phyloP scores from a whole-genome alignment of 1,284 basidiomycete genomes.

The Marasmius sp. region DNA sequence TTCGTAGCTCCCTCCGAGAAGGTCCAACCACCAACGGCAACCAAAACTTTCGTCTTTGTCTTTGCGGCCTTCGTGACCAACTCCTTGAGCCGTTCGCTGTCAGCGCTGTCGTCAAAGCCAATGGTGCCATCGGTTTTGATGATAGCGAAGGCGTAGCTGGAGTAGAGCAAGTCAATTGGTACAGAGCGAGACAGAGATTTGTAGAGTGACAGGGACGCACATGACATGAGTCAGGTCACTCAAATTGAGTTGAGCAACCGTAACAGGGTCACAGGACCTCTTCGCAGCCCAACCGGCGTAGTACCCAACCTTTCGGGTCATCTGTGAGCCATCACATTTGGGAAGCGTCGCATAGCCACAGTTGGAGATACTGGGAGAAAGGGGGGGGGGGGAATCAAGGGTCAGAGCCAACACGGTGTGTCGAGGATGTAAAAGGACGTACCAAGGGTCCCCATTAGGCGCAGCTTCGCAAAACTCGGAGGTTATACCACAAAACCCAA shows the following conservation, averaged over 20 bases:
- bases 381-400: no score
- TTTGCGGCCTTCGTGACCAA: slow-evolving; percentile 3
- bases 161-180: no score
- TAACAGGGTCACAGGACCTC: neutral
- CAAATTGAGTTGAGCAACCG: neutral
- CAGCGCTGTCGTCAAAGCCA: no score
- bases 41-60: slow-evolving; percentile 10
- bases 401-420: no score
- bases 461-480: slow-evolving; percentile 9
- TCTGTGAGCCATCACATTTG: neutral
- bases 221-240: neutral
- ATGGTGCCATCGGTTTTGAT: neutral
- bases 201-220: neutral
- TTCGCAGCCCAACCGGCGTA: slow-evolving; percentile 9
- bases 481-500: slow-evolving; percentile 18
- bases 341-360: neutral
- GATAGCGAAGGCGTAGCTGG: slow-evolving; percentile 2
- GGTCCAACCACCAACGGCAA: slow-evolving; percentile 15
- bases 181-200: no score
- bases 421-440: neutral
- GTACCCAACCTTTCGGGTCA: slow-evolving; percentile 1
- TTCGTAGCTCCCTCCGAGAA: slow-evolving; percentile 12
- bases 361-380: slow-evolving; percentile 4
- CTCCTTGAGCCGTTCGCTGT: neutral
- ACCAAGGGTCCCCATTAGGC: neutral